Percentiles rank a stretch among this genome's conserved stretches.
These are phyloP conservation scores for Phytophthora ramorum DNA, from an alignment of 352 stramenopile genomes.

Conservation along the genomic window DNA sequence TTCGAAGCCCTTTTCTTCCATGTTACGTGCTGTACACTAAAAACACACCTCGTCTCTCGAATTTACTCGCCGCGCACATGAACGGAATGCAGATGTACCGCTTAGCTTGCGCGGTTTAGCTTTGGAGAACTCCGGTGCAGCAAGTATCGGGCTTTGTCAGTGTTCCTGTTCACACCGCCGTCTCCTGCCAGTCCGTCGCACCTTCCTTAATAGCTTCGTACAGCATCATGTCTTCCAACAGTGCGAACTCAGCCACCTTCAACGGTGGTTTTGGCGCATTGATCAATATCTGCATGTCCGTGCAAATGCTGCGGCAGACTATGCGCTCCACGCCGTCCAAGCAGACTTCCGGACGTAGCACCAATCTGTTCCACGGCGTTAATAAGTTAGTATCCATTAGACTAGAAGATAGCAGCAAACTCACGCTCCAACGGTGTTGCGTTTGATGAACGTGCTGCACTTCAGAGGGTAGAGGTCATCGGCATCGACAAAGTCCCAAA, in stretches of 20 bases:
- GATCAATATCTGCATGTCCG: constrained; percentile 32
- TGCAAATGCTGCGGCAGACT: constrained; percentile 37
- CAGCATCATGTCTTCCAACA: constrained; percentile 33
- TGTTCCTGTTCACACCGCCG: constrained; percentile 2
- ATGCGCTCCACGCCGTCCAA: constrained; percentile 34
- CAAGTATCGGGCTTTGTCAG: not conserved
- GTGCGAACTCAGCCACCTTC: constrained; percentile 28
- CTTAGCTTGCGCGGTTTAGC: too few species aligned
- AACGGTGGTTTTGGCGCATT: constrained; percentile 10
- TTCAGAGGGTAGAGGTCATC: constrained; percentile 45
- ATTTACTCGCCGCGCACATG: too few species aligned
- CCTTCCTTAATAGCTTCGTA: constrained; percentile 27
- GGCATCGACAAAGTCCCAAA: constrained; percentile 54
- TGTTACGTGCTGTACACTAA: too few species aligned
- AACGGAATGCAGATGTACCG: too few species aligned
- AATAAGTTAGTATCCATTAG: constrained; percentile 1
- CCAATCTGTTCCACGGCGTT: constrained; percentile 13
- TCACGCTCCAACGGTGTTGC: constrained; percentile 46
- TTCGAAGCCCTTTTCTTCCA: too few species aligned
- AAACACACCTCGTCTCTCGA: too few species aligned
- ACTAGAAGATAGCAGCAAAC: constrained; percentile 14
- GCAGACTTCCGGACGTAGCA: constrained; percentile 34
- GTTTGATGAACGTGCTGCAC: constrained; percentile 34
- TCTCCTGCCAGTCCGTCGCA: constrained; percentile 31
- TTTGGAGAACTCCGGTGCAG: too few species aligned